These are phyloP conservation scores for Parachaetomium inaequale DNA, from an alignment of 495 filamentous ascomycete species.

Conservation along the genomic window DNA sequence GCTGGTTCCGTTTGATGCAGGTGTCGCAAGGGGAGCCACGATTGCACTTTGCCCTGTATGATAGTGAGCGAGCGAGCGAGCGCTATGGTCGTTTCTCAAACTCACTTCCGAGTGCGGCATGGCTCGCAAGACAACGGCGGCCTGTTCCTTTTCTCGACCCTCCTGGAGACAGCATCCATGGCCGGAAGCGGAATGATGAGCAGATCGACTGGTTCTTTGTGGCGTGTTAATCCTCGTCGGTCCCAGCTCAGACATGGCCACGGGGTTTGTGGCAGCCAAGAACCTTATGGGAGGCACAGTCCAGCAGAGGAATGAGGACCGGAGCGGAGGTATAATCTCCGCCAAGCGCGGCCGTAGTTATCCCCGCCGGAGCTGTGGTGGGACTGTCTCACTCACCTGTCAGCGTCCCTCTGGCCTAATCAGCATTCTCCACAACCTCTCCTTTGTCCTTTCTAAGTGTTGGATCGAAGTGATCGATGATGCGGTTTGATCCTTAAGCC, in stretches of 20 bases:
- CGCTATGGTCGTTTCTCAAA: background rate
- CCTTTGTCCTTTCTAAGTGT: no score
- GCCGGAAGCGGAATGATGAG: background rate
- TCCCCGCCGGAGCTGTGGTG: no score
- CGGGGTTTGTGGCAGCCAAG: background rate
- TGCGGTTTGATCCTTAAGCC: no score
- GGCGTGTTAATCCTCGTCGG: background rate
- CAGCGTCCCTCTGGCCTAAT: no score
- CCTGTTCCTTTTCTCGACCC: background rate
- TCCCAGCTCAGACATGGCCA: background rate
- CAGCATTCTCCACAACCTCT: no score
- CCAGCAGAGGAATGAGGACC: background rate
- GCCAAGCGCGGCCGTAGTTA: background rate
- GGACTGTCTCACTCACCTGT: no score
- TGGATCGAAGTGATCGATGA: no score
- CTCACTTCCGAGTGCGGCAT: conserved; percentile 5
- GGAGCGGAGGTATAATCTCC: background rate
- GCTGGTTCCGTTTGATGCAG: background rate
- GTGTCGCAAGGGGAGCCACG: background rate
- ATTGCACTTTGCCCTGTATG: conserved; percentile 1
- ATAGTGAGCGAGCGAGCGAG: background rate
- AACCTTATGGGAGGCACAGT: background rate
- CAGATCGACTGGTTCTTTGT: background rate
- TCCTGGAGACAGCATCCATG: background rate
- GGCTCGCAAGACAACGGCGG: conserved; percentile 5